Evolutionary conservation across 805 yeast species (phyloP), one percentile per base, ranked within the genome.

Genomic region (Myxozyma neglecta): DNA sequence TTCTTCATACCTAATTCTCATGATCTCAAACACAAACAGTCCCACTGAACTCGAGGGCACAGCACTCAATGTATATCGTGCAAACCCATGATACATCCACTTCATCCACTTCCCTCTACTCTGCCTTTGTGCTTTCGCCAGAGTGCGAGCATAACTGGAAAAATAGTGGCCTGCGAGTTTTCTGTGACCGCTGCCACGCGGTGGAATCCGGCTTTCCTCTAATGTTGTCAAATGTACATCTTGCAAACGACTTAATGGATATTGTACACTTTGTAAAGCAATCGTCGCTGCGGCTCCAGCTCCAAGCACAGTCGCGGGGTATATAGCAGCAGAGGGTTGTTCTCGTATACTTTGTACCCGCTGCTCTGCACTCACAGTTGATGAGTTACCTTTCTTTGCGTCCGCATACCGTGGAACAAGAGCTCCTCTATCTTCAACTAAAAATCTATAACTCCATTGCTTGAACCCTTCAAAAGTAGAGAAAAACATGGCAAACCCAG

Each of bases 11-110:
- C 62, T 45, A 8, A 64, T 42, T 45, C 97, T 79, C 81, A 89
- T 81, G 20, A 89, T 86, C 73, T 93, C 97, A 73, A 93, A 84
- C 14, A 90, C 90, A 52, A 93, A 76, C 43, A 93, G 77, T 0
- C 97, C 97, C 46, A 90, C 83, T 46, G 96, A 88, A 0, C 97
- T 89, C 1, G 96, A 90, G 0, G 98, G 98, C 48, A 92, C 83
- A 1, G 89, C 84, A 0, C 90, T 81, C 52, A 89, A 70, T 0
- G 96, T 87, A 63, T 87, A 87, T 60, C 86, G 77, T 6, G 81
- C 77, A 71, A 89, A 90, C 0, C 97, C 97, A 65, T 85, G 86
- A 71, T 91, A 93, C 9, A 86, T 80, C 83, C 92, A 85, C 32
- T 49, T 34, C 37, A 24, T 7, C 67, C 67, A 64, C 39, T 56